Percentiles rank a stretch among this genome's conserved stretches.
Conservation (phyloP, 306 rosid species). For the Spatholobus suberectus region DNA sequence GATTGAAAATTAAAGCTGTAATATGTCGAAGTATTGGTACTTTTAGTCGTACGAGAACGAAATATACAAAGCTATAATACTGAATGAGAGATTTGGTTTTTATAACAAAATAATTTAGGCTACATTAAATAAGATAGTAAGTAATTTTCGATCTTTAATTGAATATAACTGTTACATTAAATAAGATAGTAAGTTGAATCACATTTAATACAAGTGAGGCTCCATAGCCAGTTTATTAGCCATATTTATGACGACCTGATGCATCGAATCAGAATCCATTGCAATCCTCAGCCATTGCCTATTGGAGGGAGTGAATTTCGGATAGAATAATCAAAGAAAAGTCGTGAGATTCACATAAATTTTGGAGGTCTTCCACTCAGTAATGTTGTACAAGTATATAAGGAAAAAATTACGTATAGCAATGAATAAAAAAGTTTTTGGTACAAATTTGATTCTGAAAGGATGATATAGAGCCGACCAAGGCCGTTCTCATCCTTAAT, state of each 20-base stretch:
- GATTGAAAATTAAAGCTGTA: not conserved
- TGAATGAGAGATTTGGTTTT: not conserved
- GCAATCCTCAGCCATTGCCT: not conserved
- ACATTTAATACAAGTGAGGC: constrained; percentile 38
- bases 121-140: not conserved
- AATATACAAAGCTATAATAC: not conserved
- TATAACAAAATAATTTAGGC: not conserved
- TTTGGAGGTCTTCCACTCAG: not conserved
- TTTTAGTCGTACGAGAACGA: not conserved
- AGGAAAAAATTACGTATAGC: not conserved
- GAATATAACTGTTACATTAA: not conserved
- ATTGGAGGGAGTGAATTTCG: constrained; percentile 15
- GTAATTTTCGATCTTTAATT: not conserved
- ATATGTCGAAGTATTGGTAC: not conserved
- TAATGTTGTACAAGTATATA: not conserved
- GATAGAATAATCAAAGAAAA: constrained; percentile 14
- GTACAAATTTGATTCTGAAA: not conserved
- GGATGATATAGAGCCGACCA: constrained; percentile 42
- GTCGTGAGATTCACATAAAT: not conserved
- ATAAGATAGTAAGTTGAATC: constrained; percentile 10
- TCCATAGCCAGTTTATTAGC: constrained; percentile 24
- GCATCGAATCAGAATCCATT: constrained; percentile 33
- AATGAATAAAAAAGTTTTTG: not conserved
- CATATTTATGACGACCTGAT: constrained; percentile 29
- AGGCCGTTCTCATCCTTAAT: constrained; percentile 1